These are phyloP conservation scores for Ophiostoma quercus DNA, from an alignment of 2,329 filamentous ascomycete genomes.

Conservation along the genomic window DNA sequence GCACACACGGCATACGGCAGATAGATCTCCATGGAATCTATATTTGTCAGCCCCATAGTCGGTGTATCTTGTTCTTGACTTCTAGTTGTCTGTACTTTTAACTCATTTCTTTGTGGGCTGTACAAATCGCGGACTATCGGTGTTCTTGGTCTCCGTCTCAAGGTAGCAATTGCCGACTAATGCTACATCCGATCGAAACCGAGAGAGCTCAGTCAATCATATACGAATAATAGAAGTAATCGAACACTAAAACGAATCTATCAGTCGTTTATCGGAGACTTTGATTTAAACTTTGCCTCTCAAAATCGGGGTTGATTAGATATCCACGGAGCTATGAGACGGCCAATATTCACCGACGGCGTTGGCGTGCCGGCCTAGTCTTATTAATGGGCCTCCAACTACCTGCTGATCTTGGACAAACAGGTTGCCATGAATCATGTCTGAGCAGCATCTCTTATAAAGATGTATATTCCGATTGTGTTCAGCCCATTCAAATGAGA, in stretches of 20 bases:
- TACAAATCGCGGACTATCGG: neutral
- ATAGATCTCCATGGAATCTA: neutral
- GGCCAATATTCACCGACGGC: neutral
- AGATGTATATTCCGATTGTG: too few relatives aligned
- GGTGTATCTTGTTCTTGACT: neutral
- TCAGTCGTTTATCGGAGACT: neutral
- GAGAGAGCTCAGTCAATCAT: too few relatives aligned
- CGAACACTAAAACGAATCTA: neutral
- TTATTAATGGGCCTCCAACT: neutral
- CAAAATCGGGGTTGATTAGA: neutral
- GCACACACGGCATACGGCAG: neutral
- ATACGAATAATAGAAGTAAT: neutral
- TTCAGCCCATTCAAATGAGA: too few relatives aligned
- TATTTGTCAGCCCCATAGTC: neutral
- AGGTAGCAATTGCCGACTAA: neutral
- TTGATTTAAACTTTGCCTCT: neutral
- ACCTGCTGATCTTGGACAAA: neutral
- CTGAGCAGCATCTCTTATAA: too few relatives aligned
- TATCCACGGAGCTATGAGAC: neutral
- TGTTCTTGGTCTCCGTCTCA: too few relatives aligned
- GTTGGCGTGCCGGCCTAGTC: neutral
- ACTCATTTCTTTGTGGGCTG: neutral
- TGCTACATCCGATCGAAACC: neutral
- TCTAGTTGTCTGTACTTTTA: too few relatives aligned
- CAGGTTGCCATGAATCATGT: neutral